Evolutionary conservation across 768 basidiomycete species (phyloP), one percentile per base, ranked within the genome.

Genomic region (Galerina marginata): DNA sequence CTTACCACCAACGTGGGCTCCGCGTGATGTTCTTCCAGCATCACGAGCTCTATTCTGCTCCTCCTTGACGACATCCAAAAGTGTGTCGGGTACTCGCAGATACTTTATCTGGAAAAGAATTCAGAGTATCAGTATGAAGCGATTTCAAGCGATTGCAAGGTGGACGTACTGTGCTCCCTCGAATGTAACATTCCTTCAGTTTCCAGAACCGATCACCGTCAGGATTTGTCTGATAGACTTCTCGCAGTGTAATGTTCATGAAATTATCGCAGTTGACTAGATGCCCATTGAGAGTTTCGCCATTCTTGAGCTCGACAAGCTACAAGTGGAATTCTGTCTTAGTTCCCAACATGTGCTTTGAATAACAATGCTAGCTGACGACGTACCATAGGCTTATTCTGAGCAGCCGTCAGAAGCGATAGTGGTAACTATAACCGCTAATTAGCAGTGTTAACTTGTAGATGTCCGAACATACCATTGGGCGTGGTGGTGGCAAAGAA

Each of bases 211-310:
- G 82, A 71, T 95, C 93, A n/a, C 93, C 95, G 43, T 95, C 94
- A 48, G 95, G 85, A 68, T 87, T 93, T 33, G 97, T 99, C 78
- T 98, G 95, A 75, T 97, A 98, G 20, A 99, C 97, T 71, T 99
- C 97, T 59, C 96, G 84, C 56, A 99, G 81, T 7, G 96, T 98
- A 67, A 99, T 95, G 81, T 99, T 99, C 97, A 99, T 99, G 71
- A 98, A 99, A 77, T 97, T 99, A 80, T 99, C 97, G 80, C 97
- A 99, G 78, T 97, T 96, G 65, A 98, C 91, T 44, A 99, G 86
- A 81, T 99, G 96, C 9, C 97, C 97, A 74, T 99, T 99, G 85
- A 98, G 96, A 2, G 95, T 99, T 77, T 99, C 97, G 62, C 97
- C 96, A 72, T 95, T 95, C 81, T 97, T 96, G 52, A 97, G 86